Base-by-base conservation (phyloP, 768 basidiomycete species). In the Pleurotus eryngii region DNA sequence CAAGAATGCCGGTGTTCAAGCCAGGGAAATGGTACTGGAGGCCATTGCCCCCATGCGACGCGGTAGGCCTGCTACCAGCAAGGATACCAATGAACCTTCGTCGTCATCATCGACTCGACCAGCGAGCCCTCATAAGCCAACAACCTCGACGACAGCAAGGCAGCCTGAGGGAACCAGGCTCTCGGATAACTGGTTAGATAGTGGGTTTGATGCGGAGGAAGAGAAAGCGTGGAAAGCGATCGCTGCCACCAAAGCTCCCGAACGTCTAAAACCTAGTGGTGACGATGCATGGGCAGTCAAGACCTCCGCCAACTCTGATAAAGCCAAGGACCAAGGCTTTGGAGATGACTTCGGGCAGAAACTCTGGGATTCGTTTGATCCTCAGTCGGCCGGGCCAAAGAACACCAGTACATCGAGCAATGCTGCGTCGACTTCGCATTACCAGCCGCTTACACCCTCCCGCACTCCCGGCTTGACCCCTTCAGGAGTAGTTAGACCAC, bases 21-120 rank as follows among this genome's bases (percentile, higher is more conserved):
- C 86, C 7, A 82, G 87, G 40, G 89, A 92, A 57, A 88, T 84
- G 64, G 88, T 89, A 4, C 74, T 90, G 17, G 90, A 90, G 62
- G 89, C 89, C 11, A 87, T 91, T 56, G 85, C 86, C 30, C 89
- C 90, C 0, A 85, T 89, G 85, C 82, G 89, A 39, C 76, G 88
- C 35, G 90, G 89, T 15, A 78, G 89, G 20, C 87, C 88, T 2
- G 67, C 71, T 61, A 15, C 48, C 26, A 59, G 60, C 37, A 69
- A 71, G 58, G 72, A 74, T 35, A 47, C 6, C 5, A 7, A 17
- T 49, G 48, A 46, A 49, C 35, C 55, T 18, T 57, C 18, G 20
- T 63, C 71, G 5, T 59, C 68, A 30, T 74, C 76, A 6, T 35
- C 30, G 30, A 35, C 30, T 8, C 66, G 77, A 7, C 68, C 65